These are phyloP conservation scores for Sporothrix euskadiensis DNA, from an alignment of 2,329 filamentous ascomycete genomes.

Conservation along the genomic window DNA sequence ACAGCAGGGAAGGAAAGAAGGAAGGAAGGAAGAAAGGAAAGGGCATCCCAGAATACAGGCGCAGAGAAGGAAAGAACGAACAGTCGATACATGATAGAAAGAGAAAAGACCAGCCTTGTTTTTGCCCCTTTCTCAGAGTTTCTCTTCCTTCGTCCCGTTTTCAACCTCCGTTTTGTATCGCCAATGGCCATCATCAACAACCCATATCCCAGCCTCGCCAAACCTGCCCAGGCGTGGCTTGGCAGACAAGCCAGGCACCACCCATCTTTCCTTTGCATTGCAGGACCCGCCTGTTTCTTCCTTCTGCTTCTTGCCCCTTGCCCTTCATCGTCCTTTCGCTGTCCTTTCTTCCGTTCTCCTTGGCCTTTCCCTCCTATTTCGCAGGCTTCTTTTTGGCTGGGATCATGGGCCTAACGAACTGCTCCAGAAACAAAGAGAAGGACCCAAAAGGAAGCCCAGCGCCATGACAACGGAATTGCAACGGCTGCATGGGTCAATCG, in stretches of 20 bases:
- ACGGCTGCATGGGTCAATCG: not conserved
- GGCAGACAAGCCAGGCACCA: not conserved
- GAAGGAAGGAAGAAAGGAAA: slow-evolving; percentile 24
- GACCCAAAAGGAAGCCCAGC: not conserved
- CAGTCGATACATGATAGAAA: too few relatives aligned
- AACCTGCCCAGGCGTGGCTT: slow-evolving; percentile 6
- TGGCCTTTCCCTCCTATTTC: not conserved
- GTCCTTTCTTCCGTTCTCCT: slow-evolving; percentile 7
- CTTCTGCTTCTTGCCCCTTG: not conserved
- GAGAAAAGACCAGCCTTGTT: not conserved
- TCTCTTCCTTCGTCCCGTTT: not conserved
- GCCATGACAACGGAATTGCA: slow-evolving; percentile 5
- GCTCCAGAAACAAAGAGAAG: not conserved
- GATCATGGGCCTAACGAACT: not conserved
- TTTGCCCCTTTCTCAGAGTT: not conserved
- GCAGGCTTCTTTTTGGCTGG: not conserved
- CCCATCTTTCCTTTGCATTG: not conserved
- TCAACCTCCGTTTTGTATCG: slow-evolving; percentile 10
- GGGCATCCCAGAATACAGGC: slow-evolving; percentile 5
- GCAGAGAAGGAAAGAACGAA: not conserved
- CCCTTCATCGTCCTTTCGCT: not conserved
- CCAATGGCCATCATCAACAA: not conserved
- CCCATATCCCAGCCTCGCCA: not conserved
- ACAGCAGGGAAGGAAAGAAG: not conserved
- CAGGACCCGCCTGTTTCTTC: slow-evolving; percentile 12